Evolutionary conservation across 345 rosid species (phyloP).

Genomic region (Eucalyptus marginata): DNA sequence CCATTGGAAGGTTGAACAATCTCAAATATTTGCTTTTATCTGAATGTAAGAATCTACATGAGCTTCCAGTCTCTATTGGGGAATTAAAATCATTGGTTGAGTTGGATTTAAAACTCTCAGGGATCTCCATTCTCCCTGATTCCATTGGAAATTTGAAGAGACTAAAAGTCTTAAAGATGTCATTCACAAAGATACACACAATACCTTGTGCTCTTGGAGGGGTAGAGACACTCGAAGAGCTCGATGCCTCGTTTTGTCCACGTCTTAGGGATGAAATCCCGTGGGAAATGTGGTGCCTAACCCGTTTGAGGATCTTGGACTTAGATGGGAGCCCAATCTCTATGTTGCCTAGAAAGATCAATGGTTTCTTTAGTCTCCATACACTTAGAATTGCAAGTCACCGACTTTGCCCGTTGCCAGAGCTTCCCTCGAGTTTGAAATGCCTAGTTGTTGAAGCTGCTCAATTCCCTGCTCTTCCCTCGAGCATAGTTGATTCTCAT

Average conservation of each 20-base stretch:
- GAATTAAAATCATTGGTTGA: neutral
- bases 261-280: neutral
- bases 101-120: neutral
- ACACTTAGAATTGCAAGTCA: neutral
- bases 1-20: neutral
- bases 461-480: neutral
- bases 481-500: fast-evolving
- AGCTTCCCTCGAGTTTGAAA: neutral
- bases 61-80: neutral
- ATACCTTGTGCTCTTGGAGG: neutral
- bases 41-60: neutral
- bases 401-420: neutral
- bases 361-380: neutral
- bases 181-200: neutral
- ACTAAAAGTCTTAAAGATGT: neutral
- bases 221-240: neutral
- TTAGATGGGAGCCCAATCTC: neutral
- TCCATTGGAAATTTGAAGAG: neutral
- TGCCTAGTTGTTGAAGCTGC: neutral
- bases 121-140: neutral
- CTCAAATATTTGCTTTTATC: neutral
- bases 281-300: neutral
- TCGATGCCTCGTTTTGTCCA: neutral
- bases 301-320: neutral
- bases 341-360: neutral